Evolutionary conservation across 2,329 filamentous ascomycete species (phyloP), one percentile per base, ranked within the genome.

Genomic region (Amphichorda felina): DNA sequence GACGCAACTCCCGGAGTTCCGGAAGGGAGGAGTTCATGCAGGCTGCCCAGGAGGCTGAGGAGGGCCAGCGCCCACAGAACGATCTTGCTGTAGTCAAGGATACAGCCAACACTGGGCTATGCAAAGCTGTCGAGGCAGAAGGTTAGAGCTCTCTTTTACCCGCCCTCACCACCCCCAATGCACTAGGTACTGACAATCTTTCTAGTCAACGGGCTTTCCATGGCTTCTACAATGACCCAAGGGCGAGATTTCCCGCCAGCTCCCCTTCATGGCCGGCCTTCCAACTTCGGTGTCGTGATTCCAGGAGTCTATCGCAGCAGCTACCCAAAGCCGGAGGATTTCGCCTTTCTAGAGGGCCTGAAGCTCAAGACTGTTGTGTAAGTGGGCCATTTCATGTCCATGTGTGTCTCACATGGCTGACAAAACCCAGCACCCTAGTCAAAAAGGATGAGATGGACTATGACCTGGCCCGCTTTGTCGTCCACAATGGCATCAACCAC

Each of bases 361-460:
- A 65, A 72, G 9, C 63, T 95, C 41, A 87, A 83, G 61, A 89
- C 82, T 13, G 79, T 94, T 39, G 67, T 94, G 75, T 85, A 65
- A 56, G 75, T 61, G 18, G 13, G n/a, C 11, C 11, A 5, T 14
- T 15, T 5, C n/a, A 16, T 31, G 16, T 16, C 11, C 29, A 31
- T 38, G n/a, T 13, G 5, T 29, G 37, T 16, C 16, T 14, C 25
- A 8, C 10, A 10, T 16, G 8, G 10, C 17, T 25, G 9, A 5
- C 16, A 15, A 17, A 19, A 4, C 24, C 2, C 33, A 79, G 73
- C 18, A 79, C 77, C 1, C 59, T 82, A 22, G 77, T 82, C 32
- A 68, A 72, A 30, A 78, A 75, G 43, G 74, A 80, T 4, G 64
- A 80, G 4, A 59, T 65, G 4, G 58, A 64, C 8, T 55, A 65